These are phyloP conservation scores for Friedmanniomyces endolithicus DNA, from an alignment of 495 filamentous ascomycete genomes.

Conservation along the genomic window DNA sequence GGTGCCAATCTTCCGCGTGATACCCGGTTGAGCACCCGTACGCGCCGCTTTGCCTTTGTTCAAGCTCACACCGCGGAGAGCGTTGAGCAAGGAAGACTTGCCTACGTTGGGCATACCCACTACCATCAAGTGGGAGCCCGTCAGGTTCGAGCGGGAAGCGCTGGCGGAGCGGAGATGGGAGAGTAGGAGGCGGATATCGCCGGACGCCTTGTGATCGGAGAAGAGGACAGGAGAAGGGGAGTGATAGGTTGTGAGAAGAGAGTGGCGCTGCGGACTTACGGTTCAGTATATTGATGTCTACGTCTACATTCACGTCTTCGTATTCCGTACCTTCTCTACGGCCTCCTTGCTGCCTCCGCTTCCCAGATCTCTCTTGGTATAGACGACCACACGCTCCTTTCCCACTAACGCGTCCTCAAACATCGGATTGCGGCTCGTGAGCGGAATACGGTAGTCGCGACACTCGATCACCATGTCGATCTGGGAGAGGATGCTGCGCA, in stretches of 20 bases:
- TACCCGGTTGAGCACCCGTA: conserved; percentile 77
- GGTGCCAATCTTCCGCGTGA: conserved; percentile 73
- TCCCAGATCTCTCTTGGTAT: conserved; percentile 79
- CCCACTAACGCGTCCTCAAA: conserved; percentile 63
- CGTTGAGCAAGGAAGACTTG: conserved; percentile 83
- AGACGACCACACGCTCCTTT: conserved; percentile 61
- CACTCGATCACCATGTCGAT: conserved; percentile 90
- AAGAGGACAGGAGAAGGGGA: conserved; percentile 48
- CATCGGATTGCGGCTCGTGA: conserved; percentile 80
- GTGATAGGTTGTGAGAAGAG: conserved; percentile 47
- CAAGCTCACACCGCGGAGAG: conserved; percentile 57
- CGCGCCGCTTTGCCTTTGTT: conserved; percentile 61
- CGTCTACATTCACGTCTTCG: neutral
- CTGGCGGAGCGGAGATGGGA: conserved; percentile 41
- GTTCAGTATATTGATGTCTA: neutral
- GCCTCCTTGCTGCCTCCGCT: conserved; percentile 20
- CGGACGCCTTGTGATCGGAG: conserved; percentile 40
- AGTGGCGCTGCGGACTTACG: conserved; percentile 2
- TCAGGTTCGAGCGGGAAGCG: conserved; percentile 38
- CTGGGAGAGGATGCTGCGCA: conserved; percentile 68
- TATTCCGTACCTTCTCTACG: neutral
- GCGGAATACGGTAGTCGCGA: conserved; percentile 79
- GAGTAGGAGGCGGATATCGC: conserved; percentile 43
- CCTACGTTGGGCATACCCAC: conserved; percentile 97
- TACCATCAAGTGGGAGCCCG: conserved; percentile 66